Conservation (phyloP, 768 basidiomycete genomes). For the Mycena olivaceomarginata region DNA sequence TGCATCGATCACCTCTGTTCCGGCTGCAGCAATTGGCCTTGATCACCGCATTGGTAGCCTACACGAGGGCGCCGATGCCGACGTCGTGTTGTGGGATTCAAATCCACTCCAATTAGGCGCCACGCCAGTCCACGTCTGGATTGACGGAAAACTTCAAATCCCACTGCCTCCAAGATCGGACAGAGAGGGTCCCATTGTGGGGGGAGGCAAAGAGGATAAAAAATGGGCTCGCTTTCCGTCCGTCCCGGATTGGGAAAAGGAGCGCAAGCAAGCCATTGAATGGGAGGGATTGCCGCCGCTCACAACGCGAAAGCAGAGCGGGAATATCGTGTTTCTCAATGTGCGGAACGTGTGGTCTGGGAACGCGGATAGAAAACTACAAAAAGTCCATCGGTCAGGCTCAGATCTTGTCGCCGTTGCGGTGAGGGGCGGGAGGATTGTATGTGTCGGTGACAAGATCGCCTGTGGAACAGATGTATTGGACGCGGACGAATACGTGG, state of each 20-base stretch:
- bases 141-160: conserved; percentile 90
- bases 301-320: conserved; percentile 56
- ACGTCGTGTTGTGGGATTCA: conserved; percentile 86
- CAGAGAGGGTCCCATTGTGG: conserved; percentile 54
- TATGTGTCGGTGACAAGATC: conserved; percentile 63
- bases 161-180: conserved; percentile 62
- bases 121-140: conserved; percentile 85
- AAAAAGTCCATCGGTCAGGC: conserved; percentile 52
- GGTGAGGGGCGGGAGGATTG: conserved; percentile 70
- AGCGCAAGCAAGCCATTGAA: conserved; percentile 73
- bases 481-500: conserved; percentile 59
- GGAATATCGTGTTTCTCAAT: conserved; percentile 76
- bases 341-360: conserved; percentile 72
- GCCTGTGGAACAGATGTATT: conserved; percentile 52
- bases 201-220: conserved; percentile 64
- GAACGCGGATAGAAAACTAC: conserved; percentile 53
- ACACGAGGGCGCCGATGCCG: conserved; percentile 74
- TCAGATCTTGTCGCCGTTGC: conserved; percentile 57
- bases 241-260: conserved; percentile 79
- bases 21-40: conserved; percentile 81
- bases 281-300: conserved; percentile 86
- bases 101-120: conserved; percentile 87
- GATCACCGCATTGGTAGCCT: conserved; percentile 85
- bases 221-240: conserved; percentile 68
- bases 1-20: conserved; percentile 78